Conservation (phyloP, 139 green algal species). For the Tetradesmus lagerheimii region DNA sequence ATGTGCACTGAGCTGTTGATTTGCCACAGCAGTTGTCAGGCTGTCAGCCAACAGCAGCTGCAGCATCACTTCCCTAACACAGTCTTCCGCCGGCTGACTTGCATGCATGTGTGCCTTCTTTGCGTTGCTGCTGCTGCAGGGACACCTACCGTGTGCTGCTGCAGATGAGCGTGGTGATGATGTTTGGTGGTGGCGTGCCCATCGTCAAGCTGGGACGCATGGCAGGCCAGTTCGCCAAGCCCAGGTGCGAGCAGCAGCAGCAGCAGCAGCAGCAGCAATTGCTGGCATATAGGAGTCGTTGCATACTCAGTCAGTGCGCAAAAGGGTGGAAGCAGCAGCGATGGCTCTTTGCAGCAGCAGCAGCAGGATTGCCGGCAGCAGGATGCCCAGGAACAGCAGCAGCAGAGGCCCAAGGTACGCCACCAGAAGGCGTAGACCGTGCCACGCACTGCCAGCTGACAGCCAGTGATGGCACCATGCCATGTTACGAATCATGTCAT, state of each 20-base stretch:
- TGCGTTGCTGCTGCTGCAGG: slow-evolving; percentile 40
- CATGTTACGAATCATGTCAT: too few relatives aligned
- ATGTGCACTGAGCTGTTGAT: too few relatives aligned
- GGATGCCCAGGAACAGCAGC: neutral
- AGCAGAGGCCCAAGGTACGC: neutral
- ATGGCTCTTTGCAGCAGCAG: neutral
- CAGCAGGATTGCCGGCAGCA: neutral
- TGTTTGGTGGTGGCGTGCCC: slow-evolving; percentile 95
- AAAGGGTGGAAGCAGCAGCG: too few relatives aligned
- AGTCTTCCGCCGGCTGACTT: neutral
- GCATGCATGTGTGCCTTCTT: neutral
- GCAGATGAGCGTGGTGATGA: slow-evolving; percentile 97
- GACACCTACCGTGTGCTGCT: slow-evolving; percentile 93
- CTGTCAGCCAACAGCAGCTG: too few relatives aligned
- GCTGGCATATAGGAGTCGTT: too few relatives aligned
- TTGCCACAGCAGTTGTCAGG: too few relatives aligned
- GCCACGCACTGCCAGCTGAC: too few relatives aligned
- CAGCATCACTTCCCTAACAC: neutral
- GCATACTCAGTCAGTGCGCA: too few relatives aligned
- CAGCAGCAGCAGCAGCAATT: neutral
- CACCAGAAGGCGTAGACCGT: too few relatives aligned
- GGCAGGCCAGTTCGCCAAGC: slow-evolving; percentile 99
- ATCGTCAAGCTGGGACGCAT: slow-evolving; percentile 99
- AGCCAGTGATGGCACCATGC: neutral
- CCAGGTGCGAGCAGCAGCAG: slow-evolving; percentile 60